Conservation (phyloP, 2,329 filamentous ascomycete genomes). For the Alternaria conjuncta region DNA sequence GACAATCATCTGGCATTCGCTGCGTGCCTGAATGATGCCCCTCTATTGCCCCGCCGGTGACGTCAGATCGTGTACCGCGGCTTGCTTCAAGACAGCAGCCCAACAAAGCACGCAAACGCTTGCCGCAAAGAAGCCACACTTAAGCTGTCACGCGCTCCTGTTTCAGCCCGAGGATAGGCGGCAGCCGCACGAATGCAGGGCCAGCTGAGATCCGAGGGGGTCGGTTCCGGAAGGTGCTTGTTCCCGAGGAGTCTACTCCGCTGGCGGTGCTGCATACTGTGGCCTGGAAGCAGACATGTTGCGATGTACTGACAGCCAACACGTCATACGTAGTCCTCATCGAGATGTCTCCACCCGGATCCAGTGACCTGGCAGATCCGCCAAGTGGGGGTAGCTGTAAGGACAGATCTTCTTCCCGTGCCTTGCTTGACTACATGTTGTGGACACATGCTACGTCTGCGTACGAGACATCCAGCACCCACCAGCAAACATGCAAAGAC, state of each 20-base stretch:
- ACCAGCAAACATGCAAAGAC: background rate
- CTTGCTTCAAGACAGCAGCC: slow-evolving; percentile 2
- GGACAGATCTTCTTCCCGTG: slow-evolving; percentile 1
- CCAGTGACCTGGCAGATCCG: slow-evolving; percentile 1
- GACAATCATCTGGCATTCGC: slow-evolving; percentile 7
- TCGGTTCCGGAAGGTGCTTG: slow-evolving; percentile 3
- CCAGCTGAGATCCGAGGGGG: background rate
- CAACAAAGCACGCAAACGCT: slow-evolving; percentile 15
- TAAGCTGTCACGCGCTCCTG: slow-evolving; percentile 14
- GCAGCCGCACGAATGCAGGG: slow-evolving; percentile 1
- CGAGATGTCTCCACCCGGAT: background rate
- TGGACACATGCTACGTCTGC: background rate
- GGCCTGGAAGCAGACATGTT: background rate
- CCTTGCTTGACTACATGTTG: background rate
- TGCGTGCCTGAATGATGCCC: slow-evolving; percentile 13
- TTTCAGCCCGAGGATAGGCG: slow-evolving; percentile 5
- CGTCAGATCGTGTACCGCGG: slow-evolving; percentile 2
- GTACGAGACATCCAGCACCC: background rate
- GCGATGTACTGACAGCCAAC: background rate
- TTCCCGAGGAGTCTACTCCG: background rate
- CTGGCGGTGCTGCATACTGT: background rate
- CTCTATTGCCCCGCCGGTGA: slow-evolving; percentile 11
- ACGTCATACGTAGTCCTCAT: background rate
- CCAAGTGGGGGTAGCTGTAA: slow-evolving; percentile 1
- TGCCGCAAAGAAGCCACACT: slow-evolving; percentile 7